Evolutionary conservation across 2,329 filamentous ascomycete species (phyloP), one percentile per base, ranked within the genome.

Genomic region (Aspergillus versicolor): DNA sequence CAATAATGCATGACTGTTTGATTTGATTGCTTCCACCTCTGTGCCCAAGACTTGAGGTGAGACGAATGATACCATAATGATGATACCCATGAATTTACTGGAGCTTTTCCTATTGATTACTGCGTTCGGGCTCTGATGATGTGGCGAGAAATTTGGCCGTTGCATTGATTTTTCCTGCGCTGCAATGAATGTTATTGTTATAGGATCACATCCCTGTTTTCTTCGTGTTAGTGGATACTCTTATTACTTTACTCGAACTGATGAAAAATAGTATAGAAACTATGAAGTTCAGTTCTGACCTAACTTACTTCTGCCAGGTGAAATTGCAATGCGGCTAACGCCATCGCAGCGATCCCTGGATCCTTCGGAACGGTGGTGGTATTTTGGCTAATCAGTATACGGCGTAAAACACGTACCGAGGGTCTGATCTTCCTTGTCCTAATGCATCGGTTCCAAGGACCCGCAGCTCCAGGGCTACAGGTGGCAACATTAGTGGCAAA

Each of bases 41-140:
- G 17, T 9, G 19, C 24, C 27, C 4, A n/a, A 38, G 21, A 8
- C 9, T 43, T 13, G 51, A 19, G 37, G 22, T 52, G 51, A 32
- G 19, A 47, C 19, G 37, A 44, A 45, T 51, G 27, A 48, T 30
- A 53, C 51, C 44, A 37, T 45, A 47, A 41, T 57, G 40, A 57
- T 57, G 50, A 57, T 57, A 57, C 55, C 55, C 55, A 57, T 46
- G 55, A 48, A 50, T 54, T 50, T 57, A 41, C 45, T 41, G 41
- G 44, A 54, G 55, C 55, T 50, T 45, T 34, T 56, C 22, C 24
- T 49, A 57, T 57, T 44, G 19, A 51, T 54, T 46, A 32, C 50
- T 44, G 44, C 54, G 38, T 46, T 50, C 21, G 13, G 40, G 27
- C 47, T 52, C 47, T 56, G 21, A 38, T 42, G 44, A 49, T 57